These are phyloP conservation scores for Cicer judaicum DNA, from an alignment of 306 rosid genomes.

Conservation along the genomic window DNA sequence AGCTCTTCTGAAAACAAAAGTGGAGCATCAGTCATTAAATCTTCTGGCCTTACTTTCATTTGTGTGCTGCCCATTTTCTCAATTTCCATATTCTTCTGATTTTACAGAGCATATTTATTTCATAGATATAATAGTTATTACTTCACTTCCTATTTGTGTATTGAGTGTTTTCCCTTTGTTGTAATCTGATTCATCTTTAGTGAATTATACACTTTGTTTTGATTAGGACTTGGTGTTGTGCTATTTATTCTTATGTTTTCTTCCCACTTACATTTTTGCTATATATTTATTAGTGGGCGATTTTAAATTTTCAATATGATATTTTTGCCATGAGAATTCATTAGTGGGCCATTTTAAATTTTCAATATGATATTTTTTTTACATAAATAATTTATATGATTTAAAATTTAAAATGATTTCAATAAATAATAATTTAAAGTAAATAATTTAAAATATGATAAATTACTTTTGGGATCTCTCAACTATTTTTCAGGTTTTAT, in stretches of 20 bases:
- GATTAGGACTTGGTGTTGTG: slow-evolving; percentile 7
- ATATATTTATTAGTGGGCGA: neutral
- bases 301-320: too few relatives aligned
- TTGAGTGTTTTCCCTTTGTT: slow-evolving; percentile 37
- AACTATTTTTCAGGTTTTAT: too few relatives aligned
- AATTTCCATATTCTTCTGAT: slow-evolving; percentile 43
- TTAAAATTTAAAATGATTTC: too few relatives aligned
- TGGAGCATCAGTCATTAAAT: slow-evolving; percentile 40
- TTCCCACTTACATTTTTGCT: neutral
- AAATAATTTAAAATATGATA: too few relatives aligned
- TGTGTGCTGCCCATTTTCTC: slow-evolving; percentile 37
- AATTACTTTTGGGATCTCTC: too few relatives aligned
- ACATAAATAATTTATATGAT: too few relatives aligned
- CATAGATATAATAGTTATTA: neutral
- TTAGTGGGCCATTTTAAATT: neutral
- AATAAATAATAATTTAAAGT: too few relatives aligned
- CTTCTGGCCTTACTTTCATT: slow-evolving; percentile 27
- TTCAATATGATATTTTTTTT: too few relatives aligned
- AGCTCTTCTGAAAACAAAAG: slow-evolving; percentile 34
- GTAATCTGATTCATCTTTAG: slow-evolving; percentile 21
- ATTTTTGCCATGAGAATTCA: neutral
- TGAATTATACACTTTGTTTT: slow-evolving; percentile 19
- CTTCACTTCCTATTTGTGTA: slow-evolving; percentile 24
- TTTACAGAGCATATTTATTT: slow-evolving; percentile 4
- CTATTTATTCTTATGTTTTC: slow-evolving; percentile 1